These are phyloP conservation scores for Talaromyces sp. DNA, from an alignment of 2,329 filamentous ascomycete genomes.

Conservation along the genomic window DNA sequence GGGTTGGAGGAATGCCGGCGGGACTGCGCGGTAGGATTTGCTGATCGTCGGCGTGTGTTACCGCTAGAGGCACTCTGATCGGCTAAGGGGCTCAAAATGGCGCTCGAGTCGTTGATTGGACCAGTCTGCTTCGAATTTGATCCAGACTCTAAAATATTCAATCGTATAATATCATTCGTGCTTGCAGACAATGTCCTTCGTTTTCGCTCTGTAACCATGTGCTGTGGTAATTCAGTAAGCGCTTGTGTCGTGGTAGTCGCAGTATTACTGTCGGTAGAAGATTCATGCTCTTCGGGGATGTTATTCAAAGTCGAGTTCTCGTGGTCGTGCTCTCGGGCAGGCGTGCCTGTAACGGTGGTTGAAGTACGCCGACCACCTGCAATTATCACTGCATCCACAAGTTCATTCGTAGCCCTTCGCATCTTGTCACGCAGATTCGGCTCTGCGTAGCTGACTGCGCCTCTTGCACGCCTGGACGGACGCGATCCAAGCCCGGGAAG, in stretches of 20 bases:
- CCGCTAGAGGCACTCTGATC: not conserved
- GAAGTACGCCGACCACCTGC: constrained; percentile 12
- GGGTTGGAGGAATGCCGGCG: constrained; percentile 18
- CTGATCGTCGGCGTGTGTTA: constrained; percentile 8
- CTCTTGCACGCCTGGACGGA: constrained; percentile 63
- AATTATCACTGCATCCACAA: constrained; percentile 66
- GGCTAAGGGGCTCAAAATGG: not conserved
- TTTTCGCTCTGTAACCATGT: constrained; percentile 31
- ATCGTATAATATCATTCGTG: constrained; percentile 9
- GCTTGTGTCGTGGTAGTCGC: constrained; percentile 20
- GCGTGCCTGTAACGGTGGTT: not conserved
- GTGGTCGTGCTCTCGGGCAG: constrained; percentile 12
- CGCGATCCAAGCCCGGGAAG: constrained; percentile 44
- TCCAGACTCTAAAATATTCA: constrained; percentile 3
- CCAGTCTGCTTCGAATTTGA: not conserved
- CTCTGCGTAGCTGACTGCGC: constrained; percentile 74
- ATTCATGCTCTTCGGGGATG: not conserved
- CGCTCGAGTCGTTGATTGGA: not conserved
- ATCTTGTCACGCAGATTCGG: constrained; percentile 80
- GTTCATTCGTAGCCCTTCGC: constrained; percentile 72
- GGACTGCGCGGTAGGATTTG: not conserved
- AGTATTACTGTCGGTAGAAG: constrained; percentile 38
- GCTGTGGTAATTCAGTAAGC: constrained; percentile 21
- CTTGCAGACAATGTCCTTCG: constrained; percentile 27
- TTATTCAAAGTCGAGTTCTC: not conserved